phyloP scores from a whole-genome alignment of 352 stramenopile species.

The Pythium plurisporium region DNA sequence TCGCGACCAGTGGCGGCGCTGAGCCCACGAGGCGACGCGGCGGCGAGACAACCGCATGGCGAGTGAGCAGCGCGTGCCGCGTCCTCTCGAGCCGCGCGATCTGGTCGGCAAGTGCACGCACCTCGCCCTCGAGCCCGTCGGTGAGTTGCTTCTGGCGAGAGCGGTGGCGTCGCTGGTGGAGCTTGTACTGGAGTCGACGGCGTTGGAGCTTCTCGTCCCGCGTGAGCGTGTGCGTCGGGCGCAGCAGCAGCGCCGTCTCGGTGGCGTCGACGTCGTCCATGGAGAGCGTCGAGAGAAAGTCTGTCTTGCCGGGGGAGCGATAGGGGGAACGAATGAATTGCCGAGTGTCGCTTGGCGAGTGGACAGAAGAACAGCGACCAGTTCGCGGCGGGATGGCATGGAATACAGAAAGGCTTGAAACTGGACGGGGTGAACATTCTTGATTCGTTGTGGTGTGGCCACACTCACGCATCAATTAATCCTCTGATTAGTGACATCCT shows the following conservation, averaged over 20 bases:
- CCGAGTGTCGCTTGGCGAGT: neutral
- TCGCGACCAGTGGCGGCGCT: constrained; percentile 28
- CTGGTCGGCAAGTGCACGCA: constrained; percentile 32
- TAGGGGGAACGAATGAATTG: neutral
- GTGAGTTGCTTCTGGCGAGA: constrained; percentile 46
- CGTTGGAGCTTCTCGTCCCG: constrained; percentile 44
- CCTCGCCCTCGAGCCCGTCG: constrained; percentile 18
- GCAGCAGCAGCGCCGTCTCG: constrained; percentile 1
- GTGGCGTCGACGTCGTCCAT: neutral
- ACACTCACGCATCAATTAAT: neutral
- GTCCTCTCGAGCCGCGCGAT: constrained; percentile 36
- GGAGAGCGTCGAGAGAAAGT: neutral
- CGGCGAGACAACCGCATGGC: neutral
- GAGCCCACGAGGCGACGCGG: constrained; percentile 10
- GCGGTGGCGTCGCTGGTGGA: constrained; percentile 61
- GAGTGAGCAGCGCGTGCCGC: neutral
- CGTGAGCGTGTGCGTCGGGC: constrained; percentile 5
- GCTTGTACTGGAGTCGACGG: constrained; percentile 59
- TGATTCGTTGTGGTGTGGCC: no score
- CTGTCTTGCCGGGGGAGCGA: neutral
- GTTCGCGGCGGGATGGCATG: neutral
- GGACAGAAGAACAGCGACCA: neutral
- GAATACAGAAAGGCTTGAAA: neutral
- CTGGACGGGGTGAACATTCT: neutral
- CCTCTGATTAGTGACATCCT: neutral